phyloP scores from a whole-genome alignment of 208 protist species.

The Trypanosoma brucei region DNA sequence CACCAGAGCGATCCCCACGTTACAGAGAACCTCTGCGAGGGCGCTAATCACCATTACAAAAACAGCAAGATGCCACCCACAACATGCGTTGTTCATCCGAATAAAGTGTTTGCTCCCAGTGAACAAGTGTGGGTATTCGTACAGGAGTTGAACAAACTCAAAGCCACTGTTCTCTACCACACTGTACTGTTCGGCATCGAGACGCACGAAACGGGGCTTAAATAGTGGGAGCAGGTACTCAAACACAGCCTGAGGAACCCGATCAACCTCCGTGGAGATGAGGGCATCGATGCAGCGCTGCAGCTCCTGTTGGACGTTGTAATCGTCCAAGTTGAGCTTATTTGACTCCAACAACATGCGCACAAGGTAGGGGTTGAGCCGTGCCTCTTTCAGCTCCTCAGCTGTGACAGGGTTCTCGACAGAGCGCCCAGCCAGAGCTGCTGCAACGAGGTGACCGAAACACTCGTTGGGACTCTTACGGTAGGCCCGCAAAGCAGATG shows the following conservation, averaged over 20 bases:
- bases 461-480: slow-evolving; percentile 57
- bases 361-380: slow-evolving; percentile 63
- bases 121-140: slow-evolving; percentile 59
- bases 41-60: slow-evolving; percentile 43
- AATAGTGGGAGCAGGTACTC: slow-evolving; percentile 70
- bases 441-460: slow-evolving; percentile 73
- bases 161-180: slow-evolving; percentile 72
- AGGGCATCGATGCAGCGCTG: slow-evolving; percentile 57
- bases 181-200: slow-evolving; percentile 45
- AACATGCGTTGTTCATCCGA: slow-evolving; percentile 41
- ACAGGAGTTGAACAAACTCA: slow-evolving; percentile 73
- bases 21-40: slow-evolving; percentile 25
- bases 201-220: slow-evolving; percentile 47
- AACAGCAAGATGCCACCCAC: slow-evolving; percentile 32
- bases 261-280: slow-evolving; percentile 26
- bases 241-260: slow-evolving; percentile 47
- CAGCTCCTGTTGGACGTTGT: slow-evolving; percentile 43
- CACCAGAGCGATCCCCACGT: slow-evolving; percentile 33
- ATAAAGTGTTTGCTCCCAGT: slow-evolving; percentile 31
- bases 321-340: slow-evolving; percentile 47
- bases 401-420: slow-evolving; percentile 49
- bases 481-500: slow-evolving; percentile 63
- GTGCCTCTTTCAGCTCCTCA: slow-evolving; percentile 52
- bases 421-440: slow-evolving; percentile 58
- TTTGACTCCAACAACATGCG: slow-evolving; percentile 55